Evolutionary conservation across 306 rosid genomes (phyloP).

Genomic region (Rosa multiflora): DNA sequence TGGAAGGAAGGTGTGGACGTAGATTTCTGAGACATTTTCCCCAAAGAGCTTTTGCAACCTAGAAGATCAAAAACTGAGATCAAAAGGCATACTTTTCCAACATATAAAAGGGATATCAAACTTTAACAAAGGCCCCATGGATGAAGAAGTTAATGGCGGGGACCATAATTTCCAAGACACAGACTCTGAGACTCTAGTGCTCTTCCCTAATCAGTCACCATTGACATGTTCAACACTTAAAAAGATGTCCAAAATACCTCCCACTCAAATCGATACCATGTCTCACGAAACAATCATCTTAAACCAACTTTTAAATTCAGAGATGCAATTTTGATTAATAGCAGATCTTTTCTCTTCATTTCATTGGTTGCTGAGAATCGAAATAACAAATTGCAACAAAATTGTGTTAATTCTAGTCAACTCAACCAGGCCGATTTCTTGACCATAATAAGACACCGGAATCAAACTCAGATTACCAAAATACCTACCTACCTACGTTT

Average conservation of each 20-base stretch:
- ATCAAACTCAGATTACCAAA: conserved; percentile 15
- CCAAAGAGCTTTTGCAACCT: conserved; percentile 44
- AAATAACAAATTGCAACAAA: neutral
- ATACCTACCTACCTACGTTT: neutral
- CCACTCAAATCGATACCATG: conserved; percentile 28
- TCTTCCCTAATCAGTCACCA: conserved; percentile 40
- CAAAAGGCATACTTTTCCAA: conserved; percentile 41
- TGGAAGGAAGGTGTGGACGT: conserved; percentile 49
- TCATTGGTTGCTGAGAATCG: conserved; percentile 14
- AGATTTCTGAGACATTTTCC: conserved; percentile 60
- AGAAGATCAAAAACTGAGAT: conserved; percentile 31
- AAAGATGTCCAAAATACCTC: conserved; percentile 25
- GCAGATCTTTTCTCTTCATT: conserved; percentile 22
- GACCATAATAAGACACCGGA: neutral
- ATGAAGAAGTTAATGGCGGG: conserved; percentile 61
- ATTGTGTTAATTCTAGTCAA: conserved; percentile 1
- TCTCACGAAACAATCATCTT: conserved; percentile 4
- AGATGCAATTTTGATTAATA: no score
- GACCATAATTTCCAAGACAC: conserved; percentile 52
- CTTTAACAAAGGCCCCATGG: conserved; percentile 62
- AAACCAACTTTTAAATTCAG: conserved; percentile 20
- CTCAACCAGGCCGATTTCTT: conserved; percentile 10
- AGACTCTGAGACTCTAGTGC: conserved; percentile 36
- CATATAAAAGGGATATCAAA: conserved; percentile 40
- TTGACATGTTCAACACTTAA: conserved; percentile 24